These are phyloP conservation scores for Eleusine indica DNA, from an alignment of 176 grass and related monocot species.

Conservation along the genomic window DNA sequence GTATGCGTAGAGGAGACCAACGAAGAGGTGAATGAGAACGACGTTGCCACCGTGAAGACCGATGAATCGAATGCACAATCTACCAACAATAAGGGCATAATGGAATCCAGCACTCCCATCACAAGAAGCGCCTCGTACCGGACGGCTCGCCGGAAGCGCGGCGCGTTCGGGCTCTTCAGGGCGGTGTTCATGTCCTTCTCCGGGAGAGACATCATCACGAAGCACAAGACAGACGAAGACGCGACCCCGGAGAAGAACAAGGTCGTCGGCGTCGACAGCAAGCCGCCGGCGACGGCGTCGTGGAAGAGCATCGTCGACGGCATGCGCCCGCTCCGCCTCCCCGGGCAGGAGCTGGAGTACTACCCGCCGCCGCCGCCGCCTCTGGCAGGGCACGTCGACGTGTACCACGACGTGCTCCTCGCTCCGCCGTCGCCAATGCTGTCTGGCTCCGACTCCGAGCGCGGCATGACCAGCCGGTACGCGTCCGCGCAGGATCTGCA, in stretches of 20 bases:
- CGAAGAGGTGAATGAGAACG: neutral
- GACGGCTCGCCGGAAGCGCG: conserved; percentile 27
- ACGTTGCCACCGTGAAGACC: neutral
- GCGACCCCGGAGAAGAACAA: neutral
- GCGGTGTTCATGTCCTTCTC: conserved; percentile 24
- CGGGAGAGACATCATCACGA: neutral
- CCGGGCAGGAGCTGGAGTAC: conserved; percentile 32
- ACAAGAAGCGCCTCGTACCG: neutral
- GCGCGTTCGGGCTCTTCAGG: conserved; percentile 36
- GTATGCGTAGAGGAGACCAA: neutral
- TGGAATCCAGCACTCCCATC: neutral
- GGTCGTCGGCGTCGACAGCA: no score
- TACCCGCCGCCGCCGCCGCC: conserved; percentile 48
- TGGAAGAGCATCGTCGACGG: conserved; percentile 58
- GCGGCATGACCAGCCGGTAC: conserved; percentile 57
- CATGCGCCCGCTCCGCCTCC: conserved; percentile 63
- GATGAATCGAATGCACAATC: neutral
- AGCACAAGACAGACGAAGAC: neutral
- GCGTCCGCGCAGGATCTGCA: conserved; percentile 60
- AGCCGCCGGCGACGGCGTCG: neutral
- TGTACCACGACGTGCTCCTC: conserved; percentile 58
- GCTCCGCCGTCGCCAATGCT: conserved; percentile 36
- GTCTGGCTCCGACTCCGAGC: neutral
- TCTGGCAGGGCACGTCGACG: conserved; percentile 30
- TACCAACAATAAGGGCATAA: neutral